Base-by-base conservation (phyloP, 78 protist genomes). In the Mantamonas sphyraenae region DNA sequence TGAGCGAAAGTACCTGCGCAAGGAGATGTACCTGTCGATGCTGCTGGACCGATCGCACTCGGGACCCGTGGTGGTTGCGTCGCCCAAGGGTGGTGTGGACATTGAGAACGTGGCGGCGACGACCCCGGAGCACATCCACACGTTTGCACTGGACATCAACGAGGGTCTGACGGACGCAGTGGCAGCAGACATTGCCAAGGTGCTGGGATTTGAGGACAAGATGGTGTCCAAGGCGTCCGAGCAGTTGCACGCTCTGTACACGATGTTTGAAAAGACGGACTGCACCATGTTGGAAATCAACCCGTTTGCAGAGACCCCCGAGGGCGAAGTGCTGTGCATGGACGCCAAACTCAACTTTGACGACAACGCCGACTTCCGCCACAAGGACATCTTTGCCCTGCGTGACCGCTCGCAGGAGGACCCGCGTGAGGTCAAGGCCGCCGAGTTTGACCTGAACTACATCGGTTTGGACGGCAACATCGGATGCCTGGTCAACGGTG, bases 401-500 rank as follows among this genome's bases (percentile, higher is more conserved):
- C 68, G 93, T 31, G 99, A 94, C 71, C n/a, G 37, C 37, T 12
- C 91, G 19, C 83, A 93, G 83, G 97, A 87, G 40, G 96, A 94
- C 66, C 80, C 93, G 31, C 75, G 94, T 28, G 93, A 90, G 64
- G 95, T 95, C 19, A 92, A 72, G 40, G 99, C 99, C 12, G 65
- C 82, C 60, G 73, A 83, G 75, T 67, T 34, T 57, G 95, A 85
- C 73, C 87, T 94, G 63, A 96, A 95, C 90, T 96, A 84, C 79
- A 81, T 96, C 73, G 97, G 93, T 31, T 65, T 95, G 42, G 98
- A 93, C 73, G 99, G 99, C 50, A 83, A 77, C 83, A 91, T 96
- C 70, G 99, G 98, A 17, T 96, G 98, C 87, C 68, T 28, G 28
- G 98, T 93, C 58, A 95, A 96, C 83, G 99, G 99, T 37, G 99